Conservation (phyloP, 495 filamentous ascomycete species). For the Tuber brumale region DNA sequence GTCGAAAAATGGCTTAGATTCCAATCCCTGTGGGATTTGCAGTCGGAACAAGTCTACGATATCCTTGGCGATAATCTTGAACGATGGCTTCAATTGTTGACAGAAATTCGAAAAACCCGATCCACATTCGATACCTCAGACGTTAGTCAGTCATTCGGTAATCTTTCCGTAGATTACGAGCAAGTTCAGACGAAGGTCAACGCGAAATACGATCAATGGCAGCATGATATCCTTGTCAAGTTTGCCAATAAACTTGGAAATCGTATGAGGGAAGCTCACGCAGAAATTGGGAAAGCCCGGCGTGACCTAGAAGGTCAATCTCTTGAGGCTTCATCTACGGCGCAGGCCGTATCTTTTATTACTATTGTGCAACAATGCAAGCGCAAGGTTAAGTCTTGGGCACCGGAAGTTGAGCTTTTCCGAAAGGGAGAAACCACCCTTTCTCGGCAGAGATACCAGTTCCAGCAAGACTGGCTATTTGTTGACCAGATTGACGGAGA, state of each 20-base stretch:
- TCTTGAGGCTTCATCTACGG: slow-evolving; percentile 84
- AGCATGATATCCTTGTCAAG: slow-evolving; percentile 88
- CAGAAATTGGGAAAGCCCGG: slow-evolving; percentile 79
- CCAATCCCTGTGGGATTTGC: slow-evolving; percentile 96
- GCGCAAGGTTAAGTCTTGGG: slow-evolving; percentile 85
- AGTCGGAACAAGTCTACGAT: slow-evolving; percentile 89
- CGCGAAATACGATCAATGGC: slow-evolving; percentile 98
- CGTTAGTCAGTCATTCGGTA: slow-evolving; percentile 81
- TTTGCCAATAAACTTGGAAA: slow-evolving; percentile 86
- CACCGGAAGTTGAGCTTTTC: slow-evolving; percentile 90
- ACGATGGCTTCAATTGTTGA: slow-evolving; percentile 85
- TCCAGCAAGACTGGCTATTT: slow-evolving; percentile 84
- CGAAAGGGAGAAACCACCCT: slow-evolving; percentile 89
- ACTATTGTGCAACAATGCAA: slow-evolving; percentile 94
- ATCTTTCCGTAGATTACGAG: slow-evolving; percentile 90
- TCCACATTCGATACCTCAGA: slow-evolving; percentile 95
- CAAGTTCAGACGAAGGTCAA: slow-evolving; percentile 98
- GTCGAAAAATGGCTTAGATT: slow-evolving; percentile 98
- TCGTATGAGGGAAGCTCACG: slow-evolving; percentile 79
- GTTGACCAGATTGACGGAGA: slow-evolving; percentile 90
- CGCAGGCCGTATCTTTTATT: slow-evolving; percentile 95
- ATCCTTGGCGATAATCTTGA: slow-evolving; percentile 83
- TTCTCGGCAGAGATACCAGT: slow-evolving; percentile 81
- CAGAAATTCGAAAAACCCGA: slow-evolving; percentile 87
- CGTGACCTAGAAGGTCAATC: slow-evolving; percentile 83